Base-by-base conservation (phyloP, 768 basidiomycete genomes). In the Pleurotus cornucopiae region DNA sequence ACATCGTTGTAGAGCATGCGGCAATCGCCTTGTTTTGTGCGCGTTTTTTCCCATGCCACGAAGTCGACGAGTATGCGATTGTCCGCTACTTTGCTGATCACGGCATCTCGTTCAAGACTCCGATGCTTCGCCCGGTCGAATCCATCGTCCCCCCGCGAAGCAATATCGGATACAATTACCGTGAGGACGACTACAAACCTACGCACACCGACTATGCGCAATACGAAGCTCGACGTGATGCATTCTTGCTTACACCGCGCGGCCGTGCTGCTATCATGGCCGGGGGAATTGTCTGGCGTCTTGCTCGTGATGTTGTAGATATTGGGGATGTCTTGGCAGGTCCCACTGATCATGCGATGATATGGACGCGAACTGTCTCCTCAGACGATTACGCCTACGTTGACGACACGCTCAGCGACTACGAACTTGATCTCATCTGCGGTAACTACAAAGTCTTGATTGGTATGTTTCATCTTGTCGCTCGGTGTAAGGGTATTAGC, bases 211-310 rank as follows among this genome's bases (percentile, higher is more conserved):
- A 57, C 46, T 57, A 57, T 23, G 39, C 46, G 14, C 46, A 46
- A 4, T 57, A 57, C 41, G 47, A 49, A 23, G 21, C 26, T 37
- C 5, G 12, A 21, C 21, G 56, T 38, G 11, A 57, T 49, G 18
- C 23, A 49, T 54, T 57, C 21, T 47, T 57, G 34, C n/a, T 2
- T 2, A 51, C 54, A 14, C 45, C 58, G 12, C n/a, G n/a, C n/a
- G n/a, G n/a, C n/a, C n/a, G n/a, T n/a, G n/a, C n/a, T n/a, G n/a
- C n/a, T n/a, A n/a, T n/a, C 57, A 39, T 67, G 46, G 45, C 55
- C 5, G 67, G 67, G 18, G 66, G 67, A 13, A 54, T 67, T 25
- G 38, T 69, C 14, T 51, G 56, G n/a, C 64, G 66, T 39, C 49
- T 69, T 38, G 66, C 67, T 6, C 49, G 38, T 11, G 52, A 61